phyloP scores from a whole-genome alignment of 345 rosid genomes.

The Acer saccharum region DNA sequence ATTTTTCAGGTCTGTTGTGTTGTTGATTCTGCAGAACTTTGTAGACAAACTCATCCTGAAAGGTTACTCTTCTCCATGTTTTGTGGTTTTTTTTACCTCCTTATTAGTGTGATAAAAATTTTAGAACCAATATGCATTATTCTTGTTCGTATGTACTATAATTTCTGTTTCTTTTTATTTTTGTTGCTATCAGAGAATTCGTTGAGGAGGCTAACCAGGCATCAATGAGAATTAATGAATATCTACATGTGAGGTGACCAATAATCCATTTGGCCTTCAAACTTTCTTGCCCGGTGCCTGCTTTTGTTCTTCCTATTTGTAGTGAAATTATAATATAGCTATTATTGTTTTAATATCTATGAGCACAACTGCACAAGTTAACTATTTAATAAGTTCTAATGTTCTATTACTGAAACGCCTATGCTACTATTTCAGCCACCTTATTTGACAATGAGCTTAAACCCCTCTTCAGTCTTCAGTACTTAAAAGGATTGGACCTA shows the following conservation, averaged over 20 bases:
- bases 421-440: background rate
- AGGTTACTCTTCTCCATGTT: slow-evolving; percentile 45
- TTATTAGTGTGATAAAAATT: background rate
- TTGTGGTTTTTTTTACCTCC: background rate
- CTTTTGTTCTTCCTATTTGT: slow-evolving; percentile 13
- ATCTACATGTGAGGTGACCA: slow-evolving; percentile 99
- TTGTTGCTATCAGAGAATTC: slow-evolving; percentile 57
- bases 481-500: background rate
- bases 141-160: background rate
- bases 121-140: background rate
- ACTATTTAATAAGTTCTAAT: background rate
- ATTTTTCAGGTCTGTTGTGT: slow-evolving; percentile 78
- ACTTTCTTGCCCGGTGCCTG: background rate
- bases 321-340: background rate
- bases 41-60: slow-evolving; percentile 93
- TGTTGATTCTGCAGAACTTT: slow-evolving; percentile 94
- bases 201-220: slow-evolving; percentile 91
- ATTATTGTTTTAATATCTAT: too few species aligned
- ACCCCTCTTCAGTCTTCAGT: background rate
- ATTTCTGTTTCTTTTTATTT: slow-evolving; percentile 1
- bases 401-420: background rate
- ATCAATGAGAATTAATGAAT: slow-evolving; percentile 77
- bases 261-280: slow-evolving; percentile 31
- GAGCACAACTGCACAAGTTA: background rate
- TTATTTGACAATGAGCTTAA: background rate